Evolutionary conservation across 1,139 yeast species (phyloP).

Genomic region (Saccharomyces hybrid): DNA sequence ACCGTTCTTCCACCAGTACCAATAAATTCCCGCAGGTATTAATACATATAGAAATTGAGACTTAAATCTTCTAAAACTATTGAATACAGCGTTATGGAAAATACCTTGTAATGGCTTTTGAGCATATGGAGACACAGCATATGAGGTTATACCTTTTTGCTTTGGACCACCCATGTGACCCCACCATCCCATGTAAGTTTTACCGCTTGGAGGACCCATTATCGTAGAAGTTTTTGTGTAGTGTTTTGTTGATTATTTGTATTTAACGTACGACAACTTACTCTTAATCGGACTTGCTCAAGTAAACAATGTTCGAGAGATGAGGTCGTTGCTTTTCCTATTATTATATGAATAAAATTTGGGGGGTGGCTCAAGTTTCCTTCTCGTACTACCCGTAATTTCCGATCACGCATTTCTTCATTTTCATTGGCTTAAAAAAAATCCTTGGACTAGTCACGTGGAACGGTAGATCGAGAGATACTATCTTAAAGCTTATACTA

Average conservation of each 20-base stretch:
- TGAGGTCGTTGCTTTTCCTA: not conserved
- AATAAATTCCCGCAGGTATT: slow-evolving; percentile 71
- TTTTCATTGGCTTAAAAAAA: not conserved
- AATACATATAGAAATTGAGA: slow-evolving; percentile 73
- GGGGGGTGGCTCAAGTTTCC: not conserved
- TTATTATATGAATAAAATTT: not conserved
- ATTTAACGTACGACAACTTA: not conserved
- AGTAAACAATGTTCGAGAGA: not conserved
- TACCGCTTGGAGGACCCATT: slow-evolving; percentile 63
- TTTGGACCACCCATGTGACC: slow-evolving; percentile 76
- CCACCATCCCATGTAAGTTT: slow-evolving; percentile 97
- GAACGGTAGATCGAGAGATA: not conserved
- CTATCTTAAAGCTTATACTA: not conserved
- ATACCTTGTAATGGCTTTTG: slow-evolving; percentile 88
- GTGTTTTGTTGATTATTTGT: not conserved
- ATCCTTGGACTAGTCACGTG: not conserved
- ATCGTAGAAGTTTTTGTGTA: not conserved
- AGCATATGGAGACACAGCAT: slow-evolving; percentile 89
- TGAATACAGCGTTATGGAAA: slow-evolving; percentile 79
- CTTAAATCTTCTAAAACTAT: slow-evolving; percentile 90
- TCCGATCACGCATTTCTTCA: not conserved
- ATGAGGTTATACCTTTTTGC: slow-evolving; percentile 79
- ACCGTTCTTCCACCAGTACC: slow-evolving; percentile 82
- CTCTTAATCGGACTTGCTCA: not conserved
- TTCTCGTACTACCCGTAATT: not conserved